A percentile compares a stretch with the other conserved stretches of the same genome.
Conservation (phyloP, 306 rosid species). For the Acacia acuminata region DNA sequence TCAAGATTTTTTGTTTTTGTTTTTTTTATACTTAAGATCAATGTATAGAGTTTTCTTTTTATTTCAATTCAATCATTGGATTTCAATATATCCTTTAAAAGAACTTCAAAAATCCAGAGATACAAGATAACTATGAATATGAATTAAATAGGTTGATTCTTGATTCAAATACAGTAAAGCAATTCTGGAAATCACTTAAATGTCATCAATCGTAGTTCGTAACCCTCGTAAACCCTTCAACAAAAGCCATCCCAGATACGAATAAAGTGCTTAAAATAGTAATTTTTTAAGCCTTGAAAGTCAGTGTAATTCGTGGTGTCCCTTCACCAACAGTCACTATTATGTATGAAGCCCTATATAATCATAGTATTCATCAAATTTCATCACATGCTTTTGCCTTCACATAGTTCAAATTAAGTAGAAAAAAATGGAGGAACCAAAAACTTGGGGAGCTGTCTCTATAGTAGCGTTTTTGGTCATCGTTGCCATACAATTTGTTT, state of each 20-base stretch:
- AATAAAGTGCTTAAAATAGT: too few relatives aligned
- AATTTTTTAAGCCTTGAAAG: too few relatives aligned
- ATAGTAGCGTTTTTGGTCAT: background rate
- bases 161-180: background rate
- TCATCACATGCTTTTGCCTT: too few relatives aligned
- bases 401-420: background rate
- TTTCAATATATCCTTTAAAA: background rate
- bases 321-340: background rate
- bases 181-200: background rate
- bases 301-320: background rate
- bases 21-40: too few relatives aligned
- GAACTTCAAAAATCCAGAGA: background rate
- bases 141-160: background rate
- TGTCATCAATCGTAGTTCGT: background rate
- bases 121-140: background rate
- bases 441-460: conserved; percentile 45
- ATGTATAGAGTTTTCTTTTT: background rate
- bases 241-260: too few relatives aligned
- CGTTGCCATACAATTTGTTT: conserved; percentile 13
- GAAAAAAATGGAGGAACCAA: conserved; percentile 34
- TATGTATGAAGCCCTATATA: conserved; percentile 20
- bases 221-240: too few relatives aligned
- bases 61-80: background rate
- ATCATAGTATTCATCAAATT: too few relatives aligned
- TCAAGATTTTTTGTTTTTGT: background rate